phyloP scores from a whole-genome alignment of 2,329 filamentous ascomycete genomes.

The Diaporthe vaccinii region DNA sequence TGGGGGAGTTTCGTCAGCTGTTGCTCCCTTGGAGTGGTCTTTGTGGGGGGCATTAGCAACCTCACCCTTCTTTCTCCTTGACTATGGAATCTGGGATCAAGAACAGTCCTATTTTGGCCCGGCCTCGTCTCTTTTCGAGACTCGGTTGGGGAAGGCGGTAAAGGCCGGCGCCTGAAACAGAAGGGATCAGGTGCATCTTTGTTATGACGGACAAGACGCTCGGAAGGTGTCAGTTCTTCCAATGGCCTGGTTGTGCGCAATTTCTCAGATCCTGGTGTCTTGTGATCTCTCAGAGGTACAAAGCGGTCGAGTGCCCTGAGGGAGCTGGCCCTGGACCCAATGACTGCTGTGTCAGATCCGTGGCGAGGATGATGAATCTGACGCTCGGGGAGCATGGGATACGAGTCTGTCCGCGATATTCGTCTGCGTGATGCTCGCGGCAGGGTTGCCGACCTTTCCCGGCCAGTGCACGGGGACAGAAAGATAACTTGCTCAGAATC shows the following conservation, averaged over 20 bases:
- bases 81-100: constrained; percentile 26
- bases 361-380: constrained; percentile 27
- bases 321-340: constrained; percentile 33
- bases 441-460: constrained; percentile 28
- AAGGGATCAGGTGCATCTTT: constrained; percentile 59
- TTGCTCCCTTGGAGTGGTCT: constrained; percentile 40
- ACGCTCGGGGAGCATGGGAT: constrained; percentile 1
- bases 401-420: constrained; percentile 38
- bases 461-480: constrained; percentile 1
- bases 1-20: constrained; percentile 44
- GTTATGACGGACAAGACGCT: constrained; percentile 60
- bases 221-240: constrained; percentile 57
- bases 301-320: constrained; percentile 62
- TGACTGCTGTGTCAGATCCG: constrained; percentile 37
- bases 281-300: constrained; percentile 58
- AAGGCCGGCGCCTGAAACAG: constrained; percentile 50
- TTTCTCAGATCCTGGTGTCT: constrained; percentile 55
- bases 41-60: background rate
- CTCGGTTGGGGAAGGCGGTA: constrained; percentile 40
- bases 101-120: constrained; percentile 37
- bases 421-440: constrained; percentile 25
- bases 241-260: constrained; percentile 61
- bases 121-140: constrained; percentile 33
- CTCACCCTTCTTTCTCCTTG: constrained; percentile 38
- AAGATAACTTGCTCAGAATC: background rate